phyloP scores from a whole-genome alignment of 1,139 yeast species.

The Pichia sp. region DNA sequence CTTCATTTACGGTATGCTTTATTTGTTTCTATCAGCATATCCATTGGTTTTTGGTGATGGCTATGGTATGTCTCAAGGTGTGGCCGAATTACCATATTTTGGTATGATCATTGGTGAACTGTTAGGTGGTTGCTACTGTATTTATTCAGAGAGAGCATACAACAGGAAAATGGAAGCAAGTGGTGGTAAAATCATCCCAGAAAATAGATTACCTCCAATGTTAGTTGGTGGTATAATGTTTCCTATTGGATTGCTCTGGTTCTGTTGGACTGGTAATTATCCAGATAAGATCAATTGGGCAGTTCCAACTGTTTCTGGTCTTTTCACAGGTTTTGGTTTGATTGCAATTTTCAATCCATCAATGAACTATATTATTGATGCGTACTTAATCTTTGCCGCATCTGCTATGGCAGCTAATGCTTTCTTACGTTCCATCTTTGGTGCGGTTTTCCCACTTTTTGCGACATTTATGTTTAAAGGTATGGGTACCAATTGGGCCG shows the following conservation, averaged over 20 bases:
- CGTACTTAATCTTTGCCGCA: slow-evolving; percentile 74
- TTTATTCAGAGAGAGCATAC: slow-evolving; percentile 30
- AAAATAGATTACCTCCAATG: slow-evolving; percentile 71
- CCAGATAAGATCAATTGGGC: slow-evolving; percentile 67
- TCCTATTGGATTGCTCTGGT: slow-evolving; percentile 76
- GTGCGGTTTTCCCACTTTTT: slow-evolving; percentile 77
- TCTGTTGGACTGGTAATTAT: slow-evolving; percentile 79
- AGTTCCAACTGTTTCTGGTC: slow-evolving; percentile 72
- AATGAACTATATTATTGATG: slow-evolving; percentile 72
- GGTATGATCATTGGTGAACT: slow-evolving; percentile 55
- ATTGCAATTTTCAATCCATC: slow-evolving; percentile 71
- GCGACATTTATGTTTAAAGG: slow-evolving; percentile 62
- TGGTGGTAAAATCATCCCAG: slow-evolving; percentile 63
- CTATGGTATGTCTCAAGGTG: slow-evolving; percentile 50
- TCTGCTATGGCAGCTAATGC: slow-evolving; percentile 89
- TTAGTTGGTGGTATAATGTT: slow-evolving; percentile 60
- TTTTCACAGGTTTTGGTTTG: slow-evolving; percentile 67
- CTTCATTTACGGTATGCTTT: slow-evolving; percentile 76
- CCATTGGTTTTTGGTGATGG: slow-evolving; percentile 63
- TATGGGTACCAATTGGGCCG: slow-evolving; percentile 80
- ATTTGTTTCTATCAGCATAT: slow-evolving; percentile 68
- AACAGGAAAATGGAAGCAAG: slow-evolving; percentile 33
- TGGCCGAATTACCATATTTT: slow-evolving; percentile 55
- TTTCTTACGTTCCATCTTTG: slow-evolving; percentile 57
- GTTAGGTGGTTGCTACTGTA: slow-evolving; percentile 43